These are phyloP conservation scores for Mortierella sp. DNA, from an alignment of 371 early-diverging fungal species.

Conservation along the genomic window DNA sequence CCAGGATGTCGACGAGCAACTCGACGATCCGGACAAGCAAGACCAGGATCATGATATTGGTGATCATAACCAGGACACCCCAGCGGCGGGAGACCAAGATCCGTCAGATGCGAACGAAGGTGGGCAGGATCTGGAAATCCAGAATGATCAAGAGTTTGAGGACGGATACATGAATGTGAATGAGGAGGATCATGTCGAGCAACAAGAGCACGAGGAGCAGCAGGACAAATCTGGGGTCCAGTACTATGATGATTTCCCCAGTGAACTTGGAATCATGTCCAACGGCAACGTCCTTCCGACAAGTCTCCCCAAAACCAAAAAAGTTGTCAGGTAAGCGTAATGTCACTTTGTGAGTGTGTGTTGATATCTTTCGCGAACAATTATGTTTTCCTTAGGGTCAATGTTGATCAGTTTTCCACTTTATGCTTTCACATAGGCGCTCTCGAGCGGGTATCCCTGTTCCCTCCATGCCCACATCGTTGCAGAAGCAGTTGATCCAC, in stretches of 20 bases:
- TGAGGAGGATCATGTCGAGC: constrained; percentile 44
- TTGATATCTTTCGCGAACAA: not conserved
- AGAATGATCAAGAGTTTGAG: constrained; percentile 22
- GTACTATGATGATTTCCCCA: constrained; percentile 54
- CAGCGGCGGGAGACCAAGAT: not conserved
- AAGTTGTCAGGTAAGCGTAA: constrained; percentile 18
- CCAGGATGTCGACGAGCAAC: not conserved
- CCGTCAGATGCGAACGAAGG: not conserved
- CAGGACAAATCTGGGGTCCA: constrained; percentile 15
- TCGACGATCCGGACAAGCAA: not conserved
- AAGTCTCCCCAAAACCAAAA: constrained; percentile 23
- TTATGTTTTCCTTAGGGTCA: too few species aligned
- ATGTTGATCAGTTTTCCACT: not conserved
- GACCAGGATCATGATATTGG: not conserved
- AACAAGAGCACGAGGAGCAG: constrained; percentile 37
- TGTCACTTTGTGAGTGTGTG: too few species aligned
- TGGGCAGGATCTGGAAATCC: not conserved
- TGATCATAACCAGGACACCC: not conserved
- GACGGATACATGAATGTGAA: constrained; percentile 40
- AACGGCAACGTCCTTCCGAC: constrained; percentile 46
- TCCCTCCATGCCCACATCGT: constrained; percentile 36
- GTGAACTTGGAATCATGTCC: constrained; percentile 54
- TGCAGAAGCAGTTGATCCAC: constrained; percentile 46
- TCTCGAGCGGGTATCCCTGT: constrained; percentile 32
- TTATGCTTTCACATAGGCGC: not conserved